phyloP scores from a whole-genome alignment of 1,139 yeast genomes.

The Taphrina sp. region DNA sequence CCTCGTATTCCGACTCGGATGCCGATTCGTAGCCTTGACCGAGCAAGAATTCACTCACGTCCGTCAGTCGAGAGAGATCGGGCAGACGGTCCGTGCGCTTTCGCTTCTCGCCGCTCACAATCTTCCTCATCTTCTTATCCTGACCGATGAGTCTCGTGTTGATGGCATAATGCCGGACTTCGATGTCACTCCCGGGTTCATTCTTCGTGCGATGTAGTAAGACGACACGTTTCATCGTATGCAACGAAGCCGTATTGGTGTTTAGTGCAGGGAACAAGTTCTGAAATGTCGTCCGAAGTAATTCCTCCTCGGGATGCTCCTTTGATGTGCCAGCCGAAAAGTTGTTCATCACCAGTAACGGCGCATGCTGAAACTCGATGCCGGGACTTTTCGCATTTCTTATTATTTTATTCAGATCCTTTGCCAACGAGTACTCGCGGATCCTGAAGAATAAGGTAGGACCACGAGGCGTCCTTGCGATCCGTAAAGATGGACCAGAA shows the following conservation, averaged over 20 bases:
- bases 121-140: slow-evolving; percentile 71
- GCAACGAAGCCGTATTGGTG: slow-evolving; percentile 71
- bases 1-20: slow-evolving; percentile 91
- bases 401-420: slow-evolving; percentile 71
- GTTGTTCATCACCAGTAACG: slow-evolving; percentile 63
- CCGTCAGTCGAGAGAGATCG: slow-evolving; percentile 63
- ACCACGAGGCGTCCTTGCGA: slow-evolving; percentile 88
- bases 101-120: slow-evolving; percentile 49
- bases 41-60: slow-evolving; percentile 77
- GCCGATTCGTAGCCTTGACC: slow-evolving; percentile 83
- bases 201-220: slow-evolving; percentile 64
- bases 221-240: slow-evolving; percentile 76
- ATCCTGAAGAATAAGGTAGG: slow-evolving; percentile 87
- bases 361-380: slow-evolving; percentile 70
- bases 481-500: slow-evolving; percentile 74
- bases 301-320: slow-evolving; percentile 54
- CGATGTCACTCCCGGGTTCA: slow-evolving; percentile 66
- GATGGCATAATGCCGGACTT: slow-evolving; percentile 85
- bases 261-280: slow-evolving; percentile 93
- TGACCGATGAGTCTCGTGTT: slow-evolving; percentile 85
- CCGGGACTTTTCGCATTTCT: slow-evolving; percentile 68
- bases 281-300: slow-evolving; percentile 86
- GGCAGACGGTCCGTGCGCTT: slow-evolving; percentile 63
- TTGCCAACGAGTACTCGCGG: slow-evolving; percentile 70
- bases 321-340: slow-evolving; percentile 36